phyloP scores from a whole-genome alignment of 768 basidiomycete genomes.

The Phallus indusiatus region DNA sequence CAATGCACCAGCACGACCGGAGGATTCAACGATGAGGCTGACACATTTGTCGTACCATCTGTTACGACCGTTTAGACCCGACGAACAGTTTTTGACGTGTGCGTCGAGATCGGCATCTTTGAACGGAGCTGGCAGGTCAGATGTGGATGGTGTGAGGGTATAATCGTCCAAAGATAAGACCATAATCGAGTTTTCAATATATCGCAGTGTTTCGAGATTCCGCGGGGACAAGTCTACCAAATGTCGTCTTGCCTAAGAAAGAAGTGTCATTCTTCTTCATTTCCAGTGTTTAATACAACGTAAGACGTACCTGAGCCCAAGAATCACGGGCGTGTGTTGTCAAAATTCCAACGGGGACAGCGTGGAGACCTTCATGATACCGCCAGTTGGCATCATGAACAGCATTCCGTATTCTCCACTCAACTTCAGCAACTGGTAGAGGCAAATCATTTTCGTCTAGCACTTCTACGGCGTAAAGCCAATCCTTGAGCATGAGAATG shows the following conservation, averaged over 20 bases:
- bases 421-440: constrained; percentile 32
- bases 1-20: constrained; percentile 73
- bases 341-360: constrained; percentile 58
- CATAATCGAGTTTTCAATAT: constrained; percentile 69
- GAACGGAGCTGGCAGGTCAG: constrained; percentile 24
- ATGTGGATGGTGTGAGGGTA: constrained; percentile 32
- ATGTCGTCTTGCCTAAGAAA: constrained; percentile 55
- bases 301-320: constrained; percentile 57
- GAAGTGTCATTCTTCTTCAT: neutral
- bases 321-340: constrained; percentile 73
- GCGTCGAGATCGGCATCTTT: constrained; percentile 44
- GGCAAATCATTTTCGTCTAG: constrained; percentile 33
- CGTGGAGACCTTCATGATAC: constrained; percentile 40
- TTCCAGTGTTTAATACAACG: neutral
- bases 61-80: constrained; percentile 58
- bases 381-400: constrained; percentile 51
- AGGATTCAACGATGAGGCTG: constrained; percentile 75
- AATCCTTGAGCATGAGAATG: constrained; percentile 64
- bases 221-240: constrained; percentile 56
- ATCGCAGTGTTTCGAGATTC: constrained; percentile 52
- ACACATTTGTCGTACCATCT: constrained; percentile 88
- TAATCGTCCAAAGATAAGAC: constrained; percentile 74
- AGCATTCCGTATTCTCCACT: constrained; percentile 33
- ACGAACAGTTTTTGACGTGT: constrained; percentile 67
- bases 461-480: constrained; percentile 70